Base-by-base conservation (phyloP, 139 green algal genomes). In the Chlorella sorokiniana region DNA sequence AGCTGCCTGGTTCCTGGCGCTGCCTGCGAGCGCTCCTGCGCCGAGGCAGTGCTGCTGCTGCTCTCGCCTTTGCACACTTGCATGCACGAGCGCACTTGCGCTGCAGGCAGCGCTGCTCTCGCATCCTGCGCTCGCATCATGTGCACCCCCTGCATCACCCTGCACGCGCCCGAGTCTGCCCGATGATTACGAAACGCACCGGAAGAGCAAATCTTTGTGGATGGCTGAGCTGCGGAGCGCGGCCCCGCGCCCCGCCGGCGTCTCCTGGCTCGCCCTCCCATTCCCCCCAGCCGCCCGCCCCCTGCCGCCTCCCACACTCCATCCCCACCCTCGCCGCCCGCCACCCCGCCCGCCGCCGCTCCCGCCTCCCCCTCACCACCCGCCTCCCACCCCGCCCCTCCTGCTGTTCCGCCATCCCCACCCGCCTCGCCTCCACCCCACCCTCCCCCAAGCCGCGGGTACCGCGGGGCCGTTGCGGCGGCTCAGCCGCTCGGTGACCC, bases 401-500 rank as follows among this genome's bases (percentile, higher is more conserved):
- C 67, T 44, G 63, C 63, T 31, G 35, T 16, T 16, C 48, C 14
- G 14, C 63, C 63, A 2, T 33, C 40, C 38, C 2, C 45, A 44
- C 45, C 70, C 45, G 8, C 67, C 67, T 7, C 14, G 10, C 65
- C 31, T 33, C 67, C 67, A 45, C 25, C 25, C 37, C 37, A 23
- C 64, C 27, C 31, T 33, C 71, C 48, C 18, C 45, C 52, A 79
- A 37, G 72, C 51, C 72, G 4, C 72, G 72, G 52, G 52, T n/a
- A 42, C 41, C 20, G 72, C 51, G 52, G 72, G 51, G 72, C 35
- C 6, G 72, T 37, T 42, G 35, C 48, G 38, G 74, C 29, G 56
- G 56, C 51, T 59, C 76, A 37, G 62, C 52, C 20, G 82, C 82
- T 86, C 82, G 48, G n/a, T 86, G 82, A 83, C 31, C 54, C 37